Percentiles rank a stretch among this genome's conserved stretches.
phyloP scores from a whole-genome alignment of 1,284 basidiomycete species.

The Ganoderma lucidum region DNA sequence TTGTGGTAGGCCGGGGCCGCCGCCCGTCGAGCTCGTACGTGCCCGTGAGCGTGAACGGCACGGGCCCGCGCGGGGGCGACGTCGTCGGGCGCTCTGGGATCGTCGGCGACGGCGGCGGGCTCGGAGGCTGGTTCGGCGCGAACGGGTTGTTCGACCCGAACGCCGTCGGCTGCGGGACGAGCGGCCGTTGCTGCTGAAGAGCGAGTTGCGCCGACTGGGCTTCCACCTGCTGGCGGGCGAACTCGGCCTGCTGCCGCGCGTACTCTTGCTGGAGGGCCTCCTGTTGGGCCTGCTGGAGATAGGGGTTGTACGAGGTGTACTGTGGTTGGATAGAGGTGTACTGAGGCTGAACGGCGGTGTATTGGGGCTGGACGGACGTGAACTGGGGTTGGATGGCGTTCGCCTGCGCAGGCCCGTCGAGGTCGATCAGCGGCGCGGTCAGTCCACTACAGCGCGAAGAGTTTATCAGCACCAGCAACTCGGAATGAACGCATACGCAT shows the following conservation, averaged over 20 bases:
- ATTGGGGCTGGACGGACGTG: conserved; percentile 52
- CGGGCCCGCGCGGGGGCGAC: conserved; percentile 35
- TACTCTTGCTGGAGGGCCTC: conserved; percentile 77
- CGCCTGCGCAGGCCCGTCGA: background rate
- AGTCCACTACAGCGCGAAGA: background rate
- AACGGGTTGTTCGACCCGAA: conserved; percentile 94
- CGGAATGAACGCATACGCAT: no score
- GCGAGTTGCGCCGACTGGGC: conserved; percentile 39
- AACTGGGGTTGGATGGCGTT: conserved; percentile 38
- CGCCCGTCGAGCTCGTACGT: conserved; percentile 25
- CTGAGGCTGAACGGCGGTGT: conserved; percentile 60
- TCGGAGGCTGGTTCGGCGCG: conserved; percentile 57
- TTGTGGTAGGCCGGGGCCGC: background rate
- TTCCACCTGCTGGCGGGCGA: conserved; percentile 45
- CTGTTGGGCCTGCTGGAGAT: conserved; percentile 90
- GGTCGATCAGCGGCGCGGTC: background rate
- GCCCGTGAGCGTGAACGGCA: conserved; percentile 34
- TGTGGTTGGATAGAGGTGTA: conserved; percentile 72
- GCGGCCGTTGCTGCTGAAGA: conserved; percentile 45
- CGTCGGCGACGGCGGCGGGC: conserved; percentile 48
- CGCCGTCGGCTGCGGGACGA: conserved; percentile 69
- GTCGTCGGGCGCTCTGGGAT: conserved; percentile 31
- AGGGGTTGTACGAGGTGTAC: conserved; percentile 90
- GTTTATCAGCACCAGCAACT: background rate
- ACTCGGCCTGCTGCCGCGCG: conserved; percentile 73